Evolutionary conservation across 768 basidiomycete genomes (phyloP), one percentile per base, ranked within the genome.

Genomic region (Kwoniella mangroviensis): DNA sequence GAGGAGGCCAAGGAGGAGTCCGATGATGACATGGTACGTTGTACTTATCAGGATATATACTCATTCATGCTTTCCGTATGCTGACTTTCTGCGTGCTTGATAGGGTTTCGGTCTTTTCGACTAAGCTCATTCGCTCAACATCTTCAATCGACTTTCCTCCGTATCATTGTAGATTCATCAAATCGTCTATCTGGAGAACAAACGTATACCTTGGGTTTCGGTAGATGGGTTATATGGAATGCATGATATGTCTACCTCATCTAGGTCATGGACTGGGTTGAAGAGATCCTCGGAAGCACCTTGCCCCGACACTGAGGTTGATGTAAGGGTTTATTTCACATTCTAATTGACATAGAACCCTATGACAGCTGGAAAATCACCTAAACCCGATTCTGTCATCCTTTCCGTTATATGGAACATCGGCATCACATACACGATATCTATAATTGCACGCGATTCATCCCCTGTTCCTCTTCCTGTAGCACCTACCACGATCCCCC

Each of bases 91-190:
- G n/a, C 34, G 34, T 43, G 11, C 41, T 17, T 12, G 24, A 43
- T 41, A 82, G 94, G 94, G 94, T 87, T 94, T 96, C 88, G 93
- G 94, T 86, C 88, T 96, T 73, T 96, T 96, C 90, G 93, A 95
- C 86, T 94, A 87, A 81, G 59, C 40, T 75, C 75, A 73, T 67
- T 53, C n/a, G 41, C 41, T 63, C 62, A 12, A 51, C 19, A 51
- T 24, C 21, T 59, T 45, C 60, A 10, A 21, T 45, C 56, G 24
- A 65, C 52, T 55, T 53, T 34, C 17, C 43, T 66, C 40, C 55
- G 22, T 63, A 41, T 51, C 56, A 49, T 34, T 66, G 56, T 57
- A 53, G 13, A 21, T 11, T 49, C 45, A 19, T 49, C 45, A 17
- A 49, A 21, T 4, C 58, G 21, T 42, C 42, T 24, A 40, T 40